These are phyloP conservation scores for Dunaliella primolecta DNA, from an alignment of 139 green algal species.

Conservation along the genomic window DNA sequence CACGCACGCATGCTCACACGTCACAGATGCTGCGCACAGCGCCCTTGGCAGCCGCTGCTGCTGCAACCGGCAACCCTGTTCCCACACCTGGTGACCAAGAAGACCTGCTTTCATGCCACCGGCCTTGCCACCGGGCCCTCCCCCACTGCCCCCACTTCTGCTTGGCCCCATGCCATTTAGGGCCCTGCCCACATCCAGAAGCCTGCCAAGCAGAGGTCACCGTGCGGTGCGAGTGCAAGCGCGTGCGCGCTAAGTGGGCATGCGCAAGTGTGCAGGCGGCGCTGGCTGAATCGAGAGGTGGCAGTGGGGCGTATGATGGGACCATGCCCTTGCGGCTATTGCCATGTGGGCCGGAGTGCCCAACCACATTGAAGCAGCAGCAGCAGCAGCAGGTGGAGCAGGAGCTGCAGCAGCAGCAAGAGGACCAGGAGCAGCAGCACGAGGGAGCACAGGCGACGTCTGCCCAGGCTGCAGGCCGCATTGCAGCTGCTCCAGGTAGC, in stretches of 20 bases:
- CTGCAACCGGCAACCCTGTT: neutral
- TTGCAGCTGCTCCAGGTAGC: neutral
- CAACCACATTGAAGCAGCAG: constrained; percentile 14
- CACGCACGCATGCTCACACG: no score
- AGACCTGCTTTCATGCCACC: constrained; percentile 51
- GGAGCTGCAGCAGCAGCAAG: neutral
- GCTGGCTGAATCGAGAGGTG: constrained; percentile 30
- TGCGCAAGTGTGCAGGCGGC: constrained; percentile 54
- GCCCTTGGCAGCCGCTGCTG: constrained; percentile 1
- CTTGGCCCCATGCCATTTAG: constrained; percentile 52
- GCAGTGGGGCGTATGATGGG: constrained; percentile 33
- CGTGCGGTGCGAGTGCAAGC: constrained; percentile 68
- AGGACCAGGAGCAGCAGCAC: neutral
- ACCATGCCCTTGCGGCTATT: constrained; percentile 49
- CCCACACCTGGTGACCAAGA: neutral
- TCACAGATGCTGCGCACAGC: neutral
- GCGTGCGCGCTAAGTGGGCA: constrained; percentile 52
- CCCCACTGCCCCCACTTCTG: constrained; percentile 63
- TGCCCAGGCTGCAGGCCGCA: neutral
- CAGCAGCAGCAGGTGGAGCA: constrained; percentile 17
- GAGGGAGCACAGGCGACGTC: neutral
- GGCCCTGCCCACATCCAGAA: constrained; percentile 46
- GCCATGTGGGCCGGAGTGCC: constrained; percentile 53
- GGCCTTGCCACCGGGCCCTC: constrained; percentile 59
- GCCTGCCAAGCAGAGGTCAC: constrained; percentile 57